Conservation (phyloP, 2,329 filamentous ascomycete genomes). For the Grosmannia clavigera region DNA sequence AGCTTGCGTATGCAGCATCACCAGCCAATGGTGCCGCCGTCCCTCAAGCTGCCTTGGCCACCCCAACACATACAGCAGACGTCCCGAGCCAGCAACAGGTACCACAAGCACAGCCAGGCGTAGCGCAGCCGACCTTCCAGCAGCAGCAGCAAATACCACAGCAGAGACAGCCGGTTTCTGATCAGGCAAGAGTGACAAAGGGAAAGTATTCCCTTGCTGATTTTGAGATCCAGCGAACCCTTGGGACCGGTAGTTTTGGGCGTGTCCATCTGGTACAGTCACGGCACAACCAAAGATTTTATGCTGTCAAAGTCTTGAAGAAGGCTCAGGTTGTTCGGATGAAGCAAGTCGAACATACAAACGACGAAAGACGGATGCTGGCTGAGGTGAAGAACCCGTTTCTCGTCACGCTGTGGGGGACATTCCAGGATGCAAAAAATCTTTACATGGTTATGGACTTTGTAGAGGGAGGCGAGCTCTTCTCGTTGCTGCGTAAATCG, state of each 20-base stretch:
- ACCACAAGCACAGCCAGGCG: constrained; percentile 20
- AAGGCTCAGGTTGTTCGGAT: constrained; percentile 98
- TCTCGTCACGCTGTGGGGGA: constrained; percentile 94
- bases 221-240: constrained; percentile 78
- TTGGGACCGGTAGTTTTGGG: constrained; percentile 94
- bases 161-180: constrained; percentile 4
- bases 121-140: constrained; percentile 13
- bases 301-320: constrained; percentile 96
- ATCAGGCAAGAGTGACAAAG: constrained; percentile 61
- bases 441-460: constrained; percentile 99
- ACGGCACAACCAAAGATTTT: constrained; percentile 95
- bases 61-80: not conserved
- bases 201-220: constrained; percentile 92
- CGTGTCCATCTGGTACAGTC: constrained; percentile 94
- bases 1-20: constrained; percentile 9
- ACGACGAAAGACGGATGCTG: constrained; percentile 92
- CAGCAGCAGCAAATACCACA: constrained; percentile 16
- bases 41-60: not conserved
- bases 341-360: constrained; percentile 99
- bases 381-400: constrained; percentile 97
- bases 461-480: constrained; percentile 94
- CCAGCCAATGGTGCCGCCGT: constrained; percentile 8
- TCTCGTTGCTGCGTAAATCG: constrained; percentile 90
- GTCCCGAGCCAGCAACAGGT: constrained; percentile 12
- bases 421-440: constrained; percentile 90